Base-by-base conservation (phyloP, 331 rosid species). In the Rosa hybrid region DNA sequence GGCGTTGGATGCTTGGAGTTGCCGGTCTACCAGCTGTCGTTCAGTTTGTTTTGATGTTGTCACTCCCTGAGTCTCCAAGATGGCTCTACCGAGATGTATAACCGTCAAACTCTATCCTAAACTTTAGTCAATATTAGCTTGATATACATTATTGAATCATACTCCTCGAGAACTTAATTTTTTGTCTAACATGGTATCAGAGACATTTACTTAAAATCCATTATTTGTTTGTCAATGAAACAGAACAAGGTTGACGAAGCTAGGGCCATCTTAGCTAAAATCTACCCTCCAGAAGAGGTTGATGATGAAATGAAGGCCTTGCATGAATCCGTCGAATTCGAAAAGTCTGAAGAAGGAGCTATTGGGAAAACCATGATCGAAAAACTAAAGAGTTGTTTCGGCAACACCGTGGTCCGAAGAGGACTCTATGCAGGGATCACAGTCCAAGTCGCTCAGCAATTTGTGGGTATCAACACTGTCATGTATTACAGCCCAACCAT, bases 1-100 rank as follows among this genome's bases (percentile, higher is more conserved):
- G 98, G 98, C 91, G 97, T 49, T 89, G 89, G 82, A 92, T 94
- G 98, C 92, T 94, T 83, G 97, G 98, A 42, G 87, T 94, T n/a
- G 98, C 97, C 0, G 92, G 87, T 57, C 0, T 89, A 44, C 97
- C 94, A 0, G 89, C 94, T 20, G 0, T 60, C 13, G 51, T 94
- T 76, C 94, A 92, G 84, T 89, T 94, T 62, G 0, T 89, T 12
- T 75, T 94, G 68, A 94, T 94, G 98, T 42, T 78, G 45, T 85
- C 86, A 6, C 96, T 94, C 70, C 98, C 94, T 0, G 96, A 90
- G 78, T 92, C 98, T 18, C 96, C 97, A 2, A 89, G 95, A 81
- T 94, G 92, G 92, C 92, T 94, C 42, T 94, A 87, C 81, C 76
- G 89, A 53, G 74, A 75, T 87, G 97, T 94, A 75, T 2, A 1